Conservation (phyloP, 139 green algal genomes). For the Chlamydomonas sp. region DNA sequence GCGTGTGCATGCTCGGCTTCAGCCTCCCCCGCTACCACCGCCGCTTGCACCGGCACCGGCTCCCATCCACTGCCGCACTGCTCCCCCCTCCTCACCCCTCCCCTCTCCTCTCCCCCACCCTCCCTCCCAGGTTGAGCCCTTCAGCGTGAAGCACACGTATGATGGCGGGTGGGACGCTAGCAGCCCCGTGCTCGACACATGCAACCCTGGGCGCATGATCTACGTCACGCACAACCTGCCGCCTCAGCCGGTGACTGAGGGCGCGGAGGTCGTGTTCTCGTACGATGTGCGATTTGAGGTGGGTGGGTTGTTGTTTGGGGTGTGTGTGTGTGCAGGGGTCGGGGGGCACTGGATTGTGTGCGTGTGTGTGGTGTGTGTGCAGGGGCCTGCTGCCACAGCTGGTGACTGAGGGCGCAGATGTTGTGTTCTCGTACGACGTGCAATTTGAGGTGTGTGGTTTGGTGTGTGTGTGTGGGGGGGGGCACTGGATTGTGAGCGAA, state of each 20-base stretch:
- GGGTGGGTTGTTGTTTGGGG: slow-evolving; percentile 4
- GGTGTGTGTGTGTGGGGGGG: too few species aligned
- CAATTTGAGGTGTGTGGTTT: slow-evolving; percentile 60
- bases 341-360: too few species aligned
- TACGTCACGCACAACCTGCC: slow-evolving; percentile 69
- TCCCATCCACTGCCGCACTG: too few species aligned
- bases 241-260: slow-evolving; percentile 71
- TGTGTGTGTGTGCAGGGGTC: too few species aligned
- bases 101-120: too few species aligned
- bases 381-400: slow-evolving; percentile 51
- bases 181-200: slow-evolving; percentile 74
- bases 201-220: slow-evolving; percentile 70
- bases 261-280: slow-evolving; percentile 90
- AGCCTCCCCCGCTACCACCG: too few species aligned
- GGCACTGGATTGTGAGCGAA: too few species aligned
- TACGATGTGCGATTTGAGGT: slow-evolving; percentile 92
- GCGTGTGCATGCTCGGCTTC: too few species aligned
- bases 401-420: slow-evolving; percentile 73
- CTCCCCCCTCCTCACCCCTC: too few species aligned
- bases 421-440: slow-evolving; percentile 98
- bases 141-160: slow-evolving; percentile 86
- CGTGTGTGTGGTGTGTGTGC: background rate
- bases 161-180: slow-evolving; percentile 64
- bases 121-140: too few species aligned
- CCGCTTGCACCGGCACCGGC: too few species aligned